These are phyloP conservation scores for Cyphellophora attinorum DNA, from an alignment of 2,329 filamentous ascomycete genomes.

Conservation along the genomic window DNA sequence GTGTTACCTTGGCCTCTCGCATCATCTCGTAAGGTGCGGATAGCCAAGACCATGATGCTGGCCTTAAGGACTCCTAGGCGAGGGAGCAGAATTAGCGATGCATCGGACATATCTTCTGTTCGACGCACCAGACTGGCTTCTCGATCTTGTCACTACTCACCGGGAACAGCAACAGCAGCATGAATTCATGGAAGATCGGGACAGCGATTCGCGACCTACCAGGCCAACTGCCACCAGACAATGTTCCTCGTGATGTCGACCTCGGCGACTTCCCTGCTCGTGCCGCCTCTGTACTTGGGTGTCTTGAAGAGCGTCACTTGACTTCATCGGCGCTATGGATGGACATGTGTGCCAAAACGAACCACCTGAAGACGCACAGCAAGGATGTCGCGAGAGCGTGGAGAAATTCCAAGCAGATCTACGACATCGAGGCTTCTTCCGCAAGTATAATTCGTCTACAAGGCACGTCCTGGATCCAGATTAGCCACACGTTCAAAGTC, in stretches of 20 bases:
- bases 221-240: not conserved
- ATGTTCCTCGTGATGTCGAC: not conserved
- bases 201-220: not conserved
- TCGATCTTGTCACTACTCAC: too few species aligned
- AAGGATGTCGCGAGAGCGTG: not conserved
- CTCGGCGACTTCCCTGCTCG: not conserved
- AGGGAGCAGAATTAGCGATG: too few species aligned
- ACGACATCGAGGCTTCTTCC: not conserved
- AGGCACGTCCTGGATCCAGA: slow-evolving; percentile 6
- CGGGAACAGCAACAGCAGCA: too few species aligned
- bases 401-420: not conserved
- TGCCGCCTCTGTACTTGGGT: not conserved
- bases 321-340: not conserved
- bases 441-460: slow-evolving; percentile 1
- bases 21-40: too few species aligned
- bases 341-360: not conserved
- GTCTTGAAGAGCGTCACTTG: not conserved
- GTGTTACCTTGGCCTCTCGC: too few species aligned
- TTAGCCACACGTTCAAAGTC: slow-evolving; percentile 6
- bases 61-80: too few species aligned
- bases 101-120: too few species aligned
- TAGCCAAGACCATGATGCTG: too few species aligned
- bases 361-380: not conserved
- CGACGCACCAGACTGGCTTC: too few species aligned
- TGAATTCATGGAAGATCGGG: not conserved